Percentiles rank a stretch among this genome's conserved stretches.
phyloP scores from a whole-genome alignment of 2,329 filamentous ascomycete genomes.

The Fusarium sambucinum region DNA sequence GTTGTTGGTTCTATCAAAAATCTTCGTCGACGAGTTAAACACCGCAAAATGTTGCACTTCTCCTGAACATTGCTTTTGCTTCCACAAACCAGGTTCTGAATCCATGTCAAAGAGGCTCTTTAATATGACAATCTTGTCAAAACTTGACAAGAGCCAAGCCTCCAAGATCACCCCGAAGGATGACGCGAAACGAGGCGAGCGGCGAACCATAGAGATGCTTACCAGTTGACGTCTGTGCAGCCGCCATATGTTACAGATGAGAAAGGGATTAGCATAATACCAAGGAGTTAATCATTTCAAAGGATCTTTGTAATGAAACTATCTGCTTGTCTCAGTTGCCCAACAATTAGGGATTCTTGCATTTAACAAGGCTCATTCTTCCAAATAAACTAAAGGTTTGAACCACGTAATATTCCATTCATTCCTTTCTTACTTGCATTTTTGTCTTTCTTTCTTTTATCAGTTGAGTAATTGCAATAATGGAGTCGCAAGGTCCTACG shows the following conservation, averaged over 20 bases:
- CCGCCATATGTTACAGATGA: neutral
- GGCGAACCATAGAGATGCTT: neutral
- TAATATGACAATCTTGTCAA: neutral
- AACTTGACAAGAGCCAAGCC: neutral
- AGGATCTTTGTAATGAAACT: constrained; percentile 5
- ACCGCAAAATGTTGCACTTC: neutral
- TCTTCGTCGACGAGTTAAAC: neutral
- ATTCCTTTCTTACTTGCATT: neutral
- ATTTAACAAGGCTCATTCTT: constrained; percentile 19
- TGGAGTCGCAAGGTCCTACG: constrained; percentile 23
- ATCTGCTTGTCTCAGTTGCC: constrained; percentile 18
- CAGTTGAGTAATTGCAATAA: neutral
- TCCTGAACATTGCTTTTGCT: constrained; percentile 6
- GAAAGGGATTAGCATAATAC: constrained; percentile 10
- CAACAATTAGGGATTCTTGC: neutral
- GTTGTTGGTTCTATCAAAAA: neutral
- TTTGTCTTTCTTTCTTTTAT: neutral
- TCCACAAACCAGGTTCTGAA: neutral
- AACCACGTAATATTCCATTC: neutral
- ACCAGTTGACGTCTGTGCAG: constrained; percentile 15
- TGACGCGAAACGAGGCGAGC: neutral
- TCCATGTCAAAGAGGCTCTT: neutral
- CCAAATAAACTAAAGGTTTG: too few relatives aligned
- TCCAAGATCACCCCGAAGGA: constrained; percentile 3
- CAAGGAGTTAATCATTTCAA: neutral